Evolutionary conservation across 441 rosid genomes (phyloP).

Genomic region (Capsella rubella): DNA sequence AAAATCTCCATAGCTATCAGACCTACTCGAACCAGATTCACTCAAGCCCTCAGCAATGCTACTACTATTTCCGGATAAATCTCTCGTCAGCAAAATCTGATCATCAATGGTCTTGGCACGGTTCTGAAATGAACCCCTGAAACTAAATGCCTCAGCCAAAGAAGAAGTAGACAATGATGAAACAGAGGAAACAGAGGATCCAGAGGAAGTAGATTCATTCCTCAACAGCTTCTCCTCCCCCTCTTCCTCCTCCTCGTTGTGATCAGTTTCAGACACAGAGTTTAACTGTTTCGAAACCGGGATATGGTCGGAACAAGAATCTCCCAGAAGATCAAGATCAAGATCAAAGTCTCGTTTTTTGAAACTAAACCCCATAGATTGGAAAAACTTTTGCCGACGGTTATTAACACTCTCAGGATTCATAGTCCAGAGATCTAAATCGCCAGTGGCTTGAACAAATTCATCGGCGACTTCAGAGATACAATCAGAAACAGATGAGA

Average conservation of each 20-base stretch:
- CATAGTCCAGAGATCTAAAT: slow-evolving; percentile 52
- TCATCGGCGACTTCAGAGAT: slow-evolving; percentile 35
- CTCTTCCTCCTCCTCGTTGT: neutral
- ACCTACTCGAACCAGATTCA: slow-evolving; percentile 34
- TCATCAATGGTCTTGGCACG: slow-evolving; percentile 33
- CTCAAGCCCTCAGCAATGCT: slow-evolving; percentile 36
- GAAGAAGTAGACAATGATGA: slow-evolving; percentile 27
- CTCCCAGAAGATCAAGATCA: neutral
- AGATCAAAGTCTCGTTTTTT: slow-evolving; percentile 28
- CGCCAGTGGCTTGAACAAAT: slow-evolving; percentile 34
- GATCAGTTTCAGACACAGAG: slow-evolving; percentile 16
- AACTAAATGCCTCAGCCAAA: slow-evolving; percentile 13
- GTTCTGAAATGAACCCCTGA: slow-evolving; percentile 19
- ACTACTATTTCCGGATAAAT: slow-evolving; percentile 36
- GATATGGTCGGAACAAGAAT: neutral
- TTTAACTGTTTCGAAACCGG: slow-evolving; percentile 2
- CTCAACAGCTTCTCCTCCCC: slow-evolving; percentile 13
- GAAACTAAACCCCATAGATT: slow-evolving; percentile 48
- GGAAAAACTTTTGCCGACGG: slow-evolving; percentile 53
- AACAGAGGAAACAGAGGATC: slow-evolving; percentile 44
- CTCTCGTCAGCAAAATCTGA: slow-evolving; percentile 35
- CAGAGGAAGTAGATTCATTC: slow-evolving; percentile 33
- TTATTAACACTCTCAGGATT: slow-evolving; percentile 56
- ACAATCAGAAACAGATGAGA: slow-evolving; percentile 50
- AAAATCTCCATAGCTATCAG: slow-evolving; percentile 32